Evolutionary conservation across 2,329 filamentous ascomycete species (phyloP), one percentile per base, ranked within the genome.

Genomic region (Periconia sp.): DNA sequence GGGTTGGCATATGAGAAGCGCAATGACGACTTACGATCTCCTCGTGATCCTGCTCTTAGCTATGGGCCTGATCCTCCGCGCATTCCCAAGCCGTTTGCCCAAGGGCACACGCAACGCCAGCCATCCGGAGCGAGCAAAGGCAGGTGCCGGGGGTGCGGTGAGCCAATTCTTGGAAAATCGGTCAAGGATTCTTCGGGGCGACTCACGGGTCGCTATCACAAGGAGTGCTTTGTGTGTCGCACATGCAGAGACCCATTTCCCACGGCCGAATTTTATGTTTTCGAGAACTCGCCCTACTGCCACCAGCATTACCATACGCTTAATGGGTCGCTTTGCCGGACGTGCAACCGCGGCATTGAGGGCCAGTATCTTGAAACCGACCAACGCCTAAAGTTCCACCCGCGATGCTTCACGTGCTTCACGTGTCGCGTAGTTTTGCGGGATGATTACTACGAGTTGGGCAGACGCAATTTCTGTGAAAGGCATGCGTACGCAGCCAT

Each of bases 151-250:
- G 90, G 90, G 1, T 99, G 94, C 73, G 81, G 84, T 3, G 79
- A 88, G 44, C 78, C 82, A 7, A 97, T 99, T 64, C 84, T 85
- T 43, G 93, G 92, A 18, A 97, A 97, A 76, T 96, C 92, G 1
- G 87, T 99, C 53, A 96, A 93, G 33, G 96, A 92, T 14, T 92
- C 92, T 0, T 94, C 97, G 64, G 94, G 94, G 15, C 87, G 92
- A 20, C 80, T 99, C 20, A 96, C 91, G 0, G 94, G 94, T 10
- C 88, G 92, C 58, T 99, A 96, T 73, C 94, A 99, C 80, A 96
- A 95, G 73, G 84, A 88, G 5, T 99, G 93, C 62, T 97, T 99
- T 70, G 90, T 93, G 11, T 99, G 94, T 80, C 84, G 85, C 5
- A 92, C 89, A 1, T 99, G 94, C 77, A 79, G 81, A 11, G 82